Conservation (phyloP, 345 rosid genomes). For the Dipteronia dyeriana region DNA sequence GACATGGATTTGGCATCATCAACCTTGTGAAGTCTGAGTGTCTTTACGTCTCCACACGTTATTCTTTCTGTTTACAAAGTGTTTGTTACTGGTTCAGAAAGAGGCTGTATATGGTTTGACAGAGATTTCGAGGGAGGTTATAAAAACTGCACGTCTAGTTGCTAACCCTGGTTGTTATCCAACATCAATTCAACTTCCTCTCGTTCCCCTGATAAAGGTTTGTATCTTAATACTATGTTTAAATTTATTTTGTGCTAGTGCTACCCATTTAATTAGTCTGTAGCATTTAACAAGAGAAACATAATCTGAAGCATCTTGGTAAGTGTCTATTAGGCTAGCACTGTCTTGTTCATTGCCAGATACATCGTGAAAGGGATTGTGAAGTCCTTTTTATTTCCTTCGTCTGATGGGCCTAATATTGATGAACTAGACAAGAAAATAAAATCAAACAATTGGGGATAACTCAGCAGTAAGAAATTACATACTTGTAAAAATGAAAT, state of each 20-base stretch:
- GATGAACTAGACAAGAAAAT: not conserved
- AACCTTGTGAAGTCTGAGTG: not conserved
- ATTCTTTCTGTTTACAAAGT: slow-evolving; percentile 12
- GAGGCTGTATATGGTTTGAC: slow-evolving; percentile 97
- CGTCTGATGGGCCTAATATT: not conserved
- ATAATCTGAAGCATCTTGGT: not conserved
- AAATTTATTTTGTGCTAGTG: slow-evolving; percentile 13
- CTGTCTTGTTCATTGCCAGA: not conserved
- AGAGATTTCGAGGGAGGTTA: slow-evolving; percentile 72
- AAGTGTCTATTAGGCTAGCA: not conserved
- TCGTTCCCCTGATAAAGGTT: slow-evolving; percentile 88
- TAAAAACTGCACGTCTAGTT: slow-evolving; percentile 67
- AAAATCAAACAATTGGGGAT: not conserved
- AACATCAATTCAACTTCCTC: slow-evolving; percentile 93
- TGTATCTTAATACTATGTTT: slow-evolving; percentile 8
- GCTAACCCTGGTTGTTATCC: slow-evolving; percentile 99
- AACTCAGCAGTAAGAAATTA: not conserved
- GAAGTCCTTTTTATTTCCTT: not conserved
- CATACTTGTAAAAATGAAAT: not conserved
- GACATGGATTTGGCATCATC: not conserved
- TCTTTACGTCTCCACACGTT: not conserved
- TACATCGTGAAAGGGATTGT: not conserved
- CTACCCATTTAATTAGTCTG: not conserved
- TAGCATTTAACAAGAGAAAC: not conserved
- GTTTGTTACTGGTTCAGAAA: slow-evolving; percentile 47